A percentile compares a stretch with the other conserved stretches of the same genome.
phyloP scores from a whole-genome alignment of 1,284 basidiomycete species.

The Boletus smithii region DNA sequence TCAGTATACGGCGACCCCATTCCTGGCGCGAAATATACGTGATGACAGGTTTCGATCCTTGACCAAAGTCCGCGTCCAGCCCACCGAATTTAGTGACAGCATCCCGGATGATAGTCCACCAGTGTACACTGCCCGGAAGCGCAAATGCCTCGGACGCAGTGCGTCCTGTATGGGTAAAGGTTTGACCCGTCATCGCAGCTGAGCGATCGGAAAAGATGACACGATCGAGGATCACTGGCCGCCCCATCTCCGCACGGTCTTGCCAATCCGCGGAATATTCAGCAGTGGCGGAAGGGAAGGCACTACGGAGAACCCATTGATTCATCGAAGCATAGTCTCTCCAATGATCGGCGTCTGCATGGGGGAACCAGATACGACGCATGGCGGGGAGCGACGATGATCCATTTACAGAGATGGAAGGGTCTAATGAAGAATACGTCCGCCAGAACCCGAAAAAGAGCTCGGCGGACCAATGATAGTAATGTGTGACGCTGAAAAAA shows the following conservation, averaged over 20 bases:
- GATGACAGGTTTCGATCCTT: slow-evolving; percentile 59
- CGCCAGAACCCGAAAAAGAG: slow-evolving; percentile 87
- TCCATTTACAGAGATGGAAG: slow-evolving; percentile 59
- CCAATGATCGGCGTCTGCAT: slow-evolving; percentile 73
- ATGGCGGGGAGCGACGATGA: slow-evolving; percentile 68
- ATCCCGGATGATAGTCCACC: slow-evolving; percentile 78
- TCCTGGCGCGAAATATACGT: slow-evolving; percentile 84
- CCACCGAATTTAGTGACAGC: slow-evolving; percentile 72
- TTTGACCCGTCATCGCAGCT: slow-evolving; percentile 70
- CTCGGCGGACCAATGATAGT: slow-evolving; percentile 86
- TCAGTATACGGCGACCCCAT: slow-evolving; percentile 78
- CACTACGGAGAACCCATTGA: slow-evolving; percentile 69
- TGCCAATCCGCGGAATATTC: slow-evolving; percentile 79
- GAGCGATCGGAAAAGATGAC: slow-evolving; percentile 81
- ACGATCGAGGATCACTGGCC: slow-evolving; percentile 76
- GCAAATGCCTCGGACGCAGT: slow-evolving; percentile 72
- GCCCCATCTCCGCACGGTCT: slow-evolving; percentile 67
- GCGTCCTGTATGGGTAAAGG: slow-evolving; percentile 67
- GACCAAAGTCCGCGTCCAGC: slow-evolving; percentile 39
- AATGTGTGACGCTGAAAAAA: slow-evolving; percentile 62
- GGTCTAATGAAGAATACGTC: slow-evolving; percentile 76
- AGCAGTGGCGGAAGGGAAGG: slow-evolving; percentile 72
- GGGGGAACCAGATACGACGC: slow-evolving; percentile 71
- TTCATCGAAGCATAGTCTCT: slow-evolving; percentile 85
- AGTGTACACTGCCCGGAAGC: slow-evolving; percentile 68